Evolutionary conservation across 75 land plant genomes (phyloP).

Genomic region (Cryptomeria japonica): DNA sequence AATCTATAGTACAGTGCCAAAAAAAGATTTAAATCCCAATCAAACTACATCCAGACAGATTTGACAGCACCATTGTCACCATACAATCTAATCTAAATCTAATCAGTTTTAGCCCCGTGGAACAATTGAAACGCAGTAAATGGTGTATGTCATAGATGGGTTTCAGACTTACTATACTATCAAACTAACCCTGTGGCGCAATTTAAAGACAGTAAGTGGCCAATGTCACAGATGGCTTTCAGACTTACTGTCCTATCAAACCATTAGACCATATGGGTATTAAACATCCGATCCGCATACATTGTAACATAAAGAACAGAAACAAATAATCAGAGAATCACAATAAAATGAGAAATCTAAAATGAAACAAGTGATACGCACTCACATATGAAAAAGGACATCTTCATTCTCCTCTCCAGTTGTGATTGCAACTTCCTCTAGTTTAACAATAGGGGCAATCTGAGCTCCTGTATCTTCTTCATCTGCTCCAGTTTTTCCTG

Average conservation of each 20-base stretch:
- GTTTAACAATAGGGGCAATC: slow-evolving; percentile 68
- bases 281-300: not conserved
- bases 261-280: not conserved
- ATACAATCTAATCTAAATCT: not conserved
- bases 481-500: slow-evolving; percentile 27
- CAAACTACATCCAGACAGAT: not conserved
- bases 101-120: not conserved
- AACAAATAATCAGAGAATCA: not conserved
- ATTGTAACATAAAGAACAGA: not conserved
- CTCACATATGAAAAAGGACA: slow-evolving; percentile 66
- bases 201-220: not conserved
- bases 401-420: slow-evolving; percentile 85
- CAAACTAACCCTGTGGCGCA: not conserved
- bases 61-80: not conserved
- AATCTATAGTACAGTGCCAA: not conserved
- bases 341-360: not conserved
- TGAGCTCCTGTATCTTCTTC: slow-evolving; percentile 87
- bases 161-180: not conserved
- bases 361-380: not conserved
- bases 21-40: not conserved
- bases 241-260: not conserved
- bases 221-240: not conserved
- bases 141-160: not conserved
- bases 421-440: slow-evolving; percentile 63
- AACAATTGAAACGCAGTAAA: not conserved